Base-by-base conservation (phyloP, 495 filamentous ascomycete genomes). In the Staphylotrichum tortipilum region DNA sequence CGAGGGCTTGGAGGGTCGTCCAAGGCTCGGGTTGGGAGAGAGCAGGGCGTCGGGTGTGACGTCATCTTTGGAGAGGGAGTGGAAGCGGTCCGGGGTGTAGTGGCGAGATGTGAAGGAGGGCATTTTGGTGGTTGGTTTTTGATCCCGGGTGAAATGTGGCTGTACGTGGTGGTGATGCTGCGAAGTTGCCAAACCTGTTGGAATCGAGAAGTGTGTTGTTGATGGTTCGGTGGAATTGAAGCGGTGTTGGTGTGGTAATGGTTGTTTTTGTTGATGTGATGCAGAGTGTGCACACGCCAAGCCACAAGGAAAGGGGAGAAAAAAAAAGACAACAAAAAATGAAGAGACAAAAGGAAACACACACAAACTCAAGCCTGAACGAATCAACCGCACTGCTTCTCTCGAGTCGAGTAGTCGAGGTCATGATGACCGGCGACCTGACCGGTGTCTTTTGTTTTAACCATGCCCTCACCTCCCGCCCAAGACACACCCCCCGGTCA, bases 361-460 rank as follows among this genome's bases (percentile, higher is more conserved):
- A 36, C 11, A 5, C 12, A 2, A 46, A 8, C 7, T 15, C 10
- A 17, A 24, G 8, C 36, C 22, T 42, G 19, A 47, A 53, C 41
- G 29, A 30, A 17, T 47, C 36, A 53, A 45, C 50, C 35, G 43
- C n/a, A 7, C 21, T 40, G 30, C 11, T n/a, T n/a, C n/a, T n/a
- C n/a, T n/a, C n/a, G n/a, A n/a, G n/a, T n/a, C n/a, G 17, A 50
- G 36, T 23, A 43, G 42, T 39, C 28, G n/a, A 42, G 43, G 50
- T 53, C 50, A 47, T 53, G 7, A 41, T 42, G 21, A 28, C 18
- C 43, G 43, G 36, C 43, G 50, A 30, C 50, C 43, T 45, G 49
- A 52, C 41, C 22, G 43, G 23, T 18, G 43, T 41, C 50, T 47
- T 47, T 7, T 24, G 50, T 53, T 42, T 53, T 40, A 52, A 50